Evolutionary conservation across 2,329 filamentous ascomycete genomes (phyloP).

Genomic region (Sordariomycetes sp.): DNA sequence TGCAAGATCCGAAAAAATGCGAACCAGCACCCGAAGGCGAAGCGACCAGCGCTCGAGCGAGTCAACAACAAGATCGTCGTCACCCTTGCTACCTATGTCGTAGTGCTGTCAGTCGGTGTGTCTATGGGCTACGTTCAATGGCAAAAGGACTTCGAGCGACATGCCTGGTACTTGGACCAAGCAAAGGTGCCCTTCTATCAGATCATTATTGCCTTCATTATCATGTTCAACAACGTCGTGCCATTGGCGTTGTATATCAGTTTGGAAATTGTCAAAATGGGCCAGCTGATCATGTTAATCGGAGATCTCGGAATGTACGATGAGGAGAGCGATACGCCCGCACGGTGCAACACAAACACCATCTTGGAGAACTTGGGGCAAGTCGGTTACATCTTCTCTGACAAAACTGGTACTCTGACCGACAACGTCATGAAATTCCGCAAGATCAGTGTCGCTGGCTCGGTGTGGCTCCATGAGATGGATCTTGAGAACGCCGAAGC

Average conservation of each 20-base stretch:
- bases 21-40: constrained; percentile 78
- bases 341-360: constrained; percentile 84
- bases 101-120: constrained; percentile 70
- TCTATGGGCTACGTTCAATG: constrained; percentile 77
- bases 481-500: constrained; percentile 42
- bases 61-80: constrained; percentile 77
- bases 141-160: constrained; percentile 55
- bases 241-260: constrained; percentile 87
- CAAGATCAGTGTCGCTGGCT: constrained; percentile 82
- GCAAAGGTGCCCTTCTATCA: constrained; percentile 69
- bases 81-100: constrained; percentile 69
- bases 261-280: constrained; percentile 78
- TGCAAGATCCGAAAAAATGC: constrained; percentile 92
- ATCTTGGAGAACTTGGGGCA: constrained; percentile 93
- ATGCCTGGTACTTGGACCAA: constrained; percentile 66
- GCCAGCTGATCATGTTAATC: constrained; percentile 69
- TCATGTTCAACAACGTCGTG: constrained; percentile 96
- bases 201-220: constrained; percentile 82
- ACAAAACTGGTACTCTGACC: constrained; percentile 90
- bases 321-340: constrained; percentile 70
- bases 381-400: constrained; percentile 82
- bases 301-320: constrained; percentile 88
- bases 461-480: constrained; percentile 77
- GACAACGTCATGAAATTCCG: constrained; percentile 95
- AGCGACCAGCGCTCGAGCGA: constrained; percentile 67